phyloP scores from a whole-genome alignment of 805 yeast genomes.

The Suhomyces faveliae region DNA sequence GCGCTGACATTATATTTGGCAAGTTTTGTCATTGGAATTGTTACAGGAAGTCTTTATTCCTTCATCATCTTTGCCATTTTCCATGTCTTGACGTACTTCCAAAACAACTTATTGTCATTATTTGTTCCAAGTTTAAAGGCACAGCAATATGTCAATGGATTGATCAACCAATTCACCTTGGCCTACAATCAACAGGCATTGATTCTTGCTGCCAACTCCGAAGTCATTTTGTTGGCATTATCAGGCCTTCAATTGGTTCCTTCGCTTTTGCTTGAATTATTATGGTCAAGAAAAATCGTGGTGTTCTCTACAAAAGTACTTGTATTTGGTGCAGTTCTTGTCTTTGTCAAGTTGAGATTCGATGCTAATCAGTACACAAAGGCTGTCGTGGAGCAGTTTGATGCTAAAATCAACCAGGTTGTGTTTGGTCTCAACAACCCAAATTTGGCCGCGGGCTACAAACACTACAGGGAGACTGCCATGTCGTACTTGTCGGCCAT shows the following conservation, averaged over 20 bases:
- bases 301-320: slow-evolving; percentile 34
- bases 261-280: slow-evolving; percentile 19
- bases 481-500: slow-evolving; percentile 22
- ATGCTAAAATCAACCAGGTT: slow-evolving; percentile 35
- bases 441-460: slow-evolving; percentile 17
- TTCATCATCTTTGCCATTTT: slow-evolving; percentile 37
- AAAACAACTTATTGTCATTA: slow-evolving; percentile 29
- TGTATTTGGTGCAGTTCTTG: slow-evolving; percentile 30
- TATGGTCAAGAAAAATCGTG: slow-evolving; percentile 21
- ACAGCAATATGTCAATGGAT: slow-evolving; percentile 28
- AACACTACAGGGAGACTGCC: slow-evolving; percentile 16
- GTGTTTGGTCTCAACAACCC: slow-evolving; percentile 14
- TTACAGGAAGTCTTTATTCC: slow-evolving; percentile 41
- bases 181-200: slow-evolving; percentile 37
- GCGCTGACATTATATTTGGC: slow-evolving; percentile 30
- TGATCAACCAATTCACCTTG: slow-evolving; percentile 30
- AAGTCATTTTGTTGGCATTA: slow-evolving; percentile 26
- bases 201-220: slow-evolving; percentile 38
- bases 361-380: slow-evolving; percentile 33
- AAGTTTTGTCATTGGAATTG: slow-evolving; percentile 30
- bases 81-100: slow-evolving; percentile 39
- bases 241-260: slow-evolving; percentile 28
- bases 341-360: slow-evolving; percentile 36
- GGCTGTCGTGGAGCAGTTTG: slow-evolving; percentile 45
- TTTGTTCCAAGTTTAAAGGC: slow-evolving; percentile 32